Percentiles rank a stretch among this genome's conserved stretches.
Conservation (phyloP, 768 basidiomycete species). For the Psilocybe azurescens region DNA sequence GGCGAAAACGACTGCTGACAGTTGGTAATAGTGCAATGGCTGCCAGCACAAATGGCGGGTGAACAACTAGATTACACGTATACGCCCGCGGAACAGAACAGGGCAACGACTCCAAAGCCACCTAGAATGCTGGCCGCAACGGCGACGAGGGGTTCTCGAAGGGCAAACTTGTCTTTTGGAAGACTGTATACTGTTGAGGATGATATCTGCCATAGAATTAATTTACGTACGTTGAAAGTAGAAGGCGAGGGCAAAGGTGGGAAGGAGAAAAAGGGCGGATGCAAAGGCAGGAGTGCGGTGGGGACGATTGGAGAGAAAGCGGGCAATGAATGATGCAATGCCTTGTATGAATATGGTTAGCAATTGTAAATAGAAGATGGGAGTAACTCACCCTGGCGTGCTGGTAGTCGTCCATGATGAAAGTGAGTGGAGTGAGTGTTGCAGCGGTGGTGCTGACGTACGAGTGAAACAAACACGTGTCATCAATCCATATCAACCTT, state of each 20-base stretch:
- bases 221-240: constrained; percentile 83
- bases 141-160: constrained; percentile 74
- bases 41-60: constrained; percentile 85
- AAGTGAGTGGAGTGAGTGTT: constrained; percentile 29
- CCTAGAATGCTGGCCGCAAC: constrained; percentile 77
- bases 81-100: constrained; percentile 87
- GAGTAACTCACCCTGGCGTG: constrained; percentile 50
- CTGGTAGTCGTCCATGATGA: constrained; percentile 66
- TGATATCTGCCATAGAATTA: constrained; percentile 4
- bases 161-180: constrained; percentile 66
- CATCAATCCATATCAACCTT: constrained; percentile 57
- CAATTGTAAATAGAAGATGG: constrained; percentile 8
- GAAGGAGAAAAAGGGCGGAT: constrained; percentile 71
- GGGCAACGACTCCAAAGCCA: constrained; percentile 87
- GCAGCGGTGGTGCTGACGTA: constrained; percentile 44
- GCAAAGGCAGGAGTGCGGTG: constrained; percentile 71
- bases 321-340: constrained; percentile 68
- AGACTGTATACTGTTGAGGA: constrained; percentile 54
- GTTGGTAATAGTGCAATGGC: constrained; percentile 60
- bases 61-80: constrained; percentile 82
- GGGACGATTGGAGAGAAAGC: constrained; percentile 75
- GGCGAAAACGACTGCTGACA: constrained; percentile 5
- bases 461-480: constrained; percentile 64
- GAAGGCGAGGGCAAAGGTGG: constrained; percentile 87
- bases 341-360: constrained; percentile 35